A percentile compares a stretch with the other conserved stretches of the same genome.
phyloP scores from a whole-genome alignment of 257 asterid genomes.

The Cinchona pubescens region DNA sequence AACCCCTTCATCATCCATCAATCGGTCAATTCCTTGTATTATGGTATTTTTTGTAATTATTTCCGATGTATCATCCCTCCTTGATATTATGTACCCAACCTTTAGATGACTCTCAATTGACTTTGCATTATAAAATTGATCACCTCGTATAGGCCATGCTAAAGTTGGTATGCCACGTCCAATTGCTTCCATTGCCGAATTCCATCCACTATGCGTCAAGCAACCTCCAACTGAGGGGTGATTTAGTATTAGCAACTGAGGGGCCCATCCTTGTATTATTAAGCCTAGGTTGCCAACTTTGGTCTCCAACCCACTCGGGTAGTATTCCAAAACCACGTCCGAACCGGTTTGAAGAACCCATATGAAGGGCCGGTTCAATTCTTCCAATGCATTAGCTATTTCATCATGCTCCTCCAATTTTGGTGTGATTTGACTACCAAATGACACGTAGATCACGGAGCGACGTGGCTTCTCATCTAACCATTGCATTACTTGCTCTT shows the following conservation, averaged over 20 bases:
- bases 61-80: neutral
- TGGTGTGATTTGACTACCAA: slow-evolving; percentile 3
- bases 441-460: slow-evolving; percentile 4
- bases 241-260: slow-evolving; percentile 8
- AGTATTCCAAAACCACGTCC: neutral
- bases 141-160: slow-evolving; percentile 19
- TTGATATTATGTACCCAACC: neutral
- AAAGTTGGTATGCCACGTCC: slow-evolving; percentile 7
- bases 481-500: slow-evolving; percentile 38
- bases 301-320: neutral
- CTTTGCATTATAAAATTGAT: slow-evolving; percentile 13
- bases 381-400: slow-evolving; percentile 7
- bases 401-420: neutral
- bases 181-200: slow-evolving; percentile 15
- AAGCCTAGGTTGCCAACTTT: neutral
- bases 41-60: slow-evolving; percentile 7
- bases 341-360: slow-evolving; percentile 6
- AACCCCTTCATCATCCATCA: slow-evolving; percentile 10
- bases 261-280: slow-evolving; percentile 14
- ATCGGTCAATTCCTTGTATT: slow-evolving; percentile 6
- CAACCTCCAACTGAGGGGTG: slow-evolving; percentile 12
- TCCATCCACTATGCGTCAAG: slow-evolving; percentile 21
- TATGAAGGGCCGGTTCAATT: neutral
- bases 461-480: neutral
- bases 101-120: neutral